These are phyloP conservation scores for Lolium rigidum DNA, from an alignment of 176 grass and related monocot species.

Conservation along the genomic window DNA sequence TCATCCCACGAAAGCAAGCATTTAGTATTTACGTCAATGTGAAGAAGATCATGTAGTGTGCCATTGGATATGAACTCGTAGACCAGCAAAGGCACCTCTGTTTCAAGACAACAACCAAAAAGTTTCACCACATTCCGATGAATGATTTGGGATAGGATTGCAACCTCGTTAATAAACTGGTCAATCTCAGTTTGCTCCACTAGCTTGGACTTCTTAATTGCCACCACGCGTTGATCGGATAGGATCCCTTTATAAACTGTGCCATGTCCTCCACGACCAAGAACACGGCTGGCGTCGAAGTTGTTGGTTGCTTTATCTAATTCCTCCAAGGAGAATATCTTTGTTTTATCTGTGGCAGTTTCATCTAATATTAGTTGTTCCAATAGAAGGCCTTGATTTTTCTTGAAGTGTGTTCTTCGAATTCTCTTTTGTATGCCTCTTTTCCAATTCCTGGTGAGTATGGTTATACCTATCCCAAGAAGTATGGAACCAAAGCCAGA, in stretches of 20 bases:
- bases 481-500: conserved; percentile 18
- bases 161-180: conserved; percentile 66
- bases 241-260: conserved; percentile 60
- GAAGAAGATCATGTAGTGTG: conserved; percentile 46
- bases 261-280: conserved; percentile 56
- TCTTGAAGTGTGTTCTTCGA: conserved; percentile 15
- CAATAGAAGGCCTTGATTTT: conserved; percentile 40
- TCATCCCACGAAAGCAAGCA: conserved; percentile 47
- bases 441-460: conserved; percentile 25
- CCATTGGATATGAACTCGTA: conserved; percentile 76
- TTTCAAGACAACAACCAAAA: conserved; percentile 59
- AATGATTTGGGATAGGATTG: conserved; percentile 52
- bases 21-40: neutral
- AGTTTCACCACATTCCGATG: conserved; percentile 63
- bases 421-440: conserved; percentile 22
- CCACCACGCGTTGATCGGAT: conserved; percentile 37
- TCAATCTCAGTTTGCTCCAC: conserved; percentile 47
- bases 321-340: conserved; percentile 55
- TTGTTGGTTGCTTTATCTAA: conserved; percentile 57
- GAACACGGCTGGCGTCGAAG: conserved; percentile 42
- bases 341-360: conserved; percentile 1
- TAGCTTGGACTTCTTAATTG: conserved; percentile 57
- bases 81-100: conserved; percentile 48
- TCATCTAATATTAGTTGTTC: conserved; percentile 42
- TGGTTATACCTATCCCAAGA: rapidly evolving